These are phyloP conservation scores for Aspergillus eucalypticola DNA, from an alignment of 2,329 filamentous ascomycete species.

Conservation along the genomic window DNA sequence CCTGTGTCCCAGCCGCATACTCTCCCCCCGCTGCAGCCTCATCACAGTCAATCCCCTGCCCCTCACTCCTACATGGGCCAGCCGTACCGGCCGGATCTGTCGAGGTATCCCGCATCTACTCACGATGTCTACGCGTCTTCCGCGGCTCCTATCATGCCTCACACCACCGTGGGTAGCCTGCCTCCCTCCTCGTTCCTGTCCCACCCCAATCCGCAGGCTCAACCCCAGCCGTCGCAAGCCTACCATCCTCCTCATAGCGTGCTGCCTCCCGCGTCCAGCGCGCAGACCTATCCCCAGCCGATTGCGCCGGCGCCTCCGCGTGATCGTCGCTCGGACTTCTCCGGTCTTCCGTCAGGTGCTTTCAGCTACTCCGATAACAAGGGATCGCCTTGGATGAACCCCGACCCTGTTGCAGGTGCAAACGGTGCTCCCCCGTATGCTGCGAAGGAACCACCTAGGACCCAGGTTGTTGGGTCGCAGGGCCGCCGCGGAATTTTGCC, in stretches of 20 bases:
- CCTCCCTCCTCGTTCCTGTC: conserved; percentile 46
- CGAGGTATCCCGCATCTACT: conserved; percentile 44
- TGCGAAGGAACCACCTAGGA: conserved; percentile 52
- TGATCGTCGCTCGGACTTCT: conserved; percentile 54
- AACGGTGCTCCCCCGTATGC: conserved; percentile 41
- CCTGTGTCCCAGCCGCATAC: conserved; percentile 46
- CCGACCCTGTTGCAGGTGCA: conserved; percentile 42
- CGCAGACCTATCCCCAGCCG: conserved; percentile 71
- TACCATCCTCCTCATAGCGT: conserved; percentile 51
- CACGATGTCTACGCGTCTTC: conserved; percentile 47
- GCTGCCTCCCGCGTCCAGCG: conserved; percentile 66
- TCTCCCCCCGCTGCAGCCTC: conserved; percentile 49
- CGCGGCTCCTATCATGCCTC: conserved; percentile 45
- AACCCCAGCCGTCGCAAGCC: conserved; percentile 41
- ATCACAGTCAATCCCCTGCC: conserved; percentile 47
- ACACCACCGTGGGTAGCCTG: conserved; percentile 44
- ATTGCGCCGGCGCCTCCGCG: conserved; percentile 70
- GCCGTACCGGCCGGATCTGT: conserved; percentile 45
- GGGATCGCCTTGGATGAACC: conserved; percentile 53
- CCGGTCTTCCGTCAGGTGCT: conserved; percentile 70
- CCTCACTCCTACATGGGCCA: conserved; percentile 45
- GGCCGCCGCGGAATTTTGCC: conserved; percentile 88
- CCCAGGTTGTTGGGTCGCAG: conserved; percentile 93
- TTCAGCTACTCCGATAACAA: conserved; percentile 59
- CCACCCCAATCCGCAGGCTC: conserved; percentile 41